Percentiles rank a stretch among this genome's conserved stretches.
phyloP scores from a whole-genome alignment of 2,329 filamentous ascomycete genomes.

The Sporothrix globosa region DNA sequence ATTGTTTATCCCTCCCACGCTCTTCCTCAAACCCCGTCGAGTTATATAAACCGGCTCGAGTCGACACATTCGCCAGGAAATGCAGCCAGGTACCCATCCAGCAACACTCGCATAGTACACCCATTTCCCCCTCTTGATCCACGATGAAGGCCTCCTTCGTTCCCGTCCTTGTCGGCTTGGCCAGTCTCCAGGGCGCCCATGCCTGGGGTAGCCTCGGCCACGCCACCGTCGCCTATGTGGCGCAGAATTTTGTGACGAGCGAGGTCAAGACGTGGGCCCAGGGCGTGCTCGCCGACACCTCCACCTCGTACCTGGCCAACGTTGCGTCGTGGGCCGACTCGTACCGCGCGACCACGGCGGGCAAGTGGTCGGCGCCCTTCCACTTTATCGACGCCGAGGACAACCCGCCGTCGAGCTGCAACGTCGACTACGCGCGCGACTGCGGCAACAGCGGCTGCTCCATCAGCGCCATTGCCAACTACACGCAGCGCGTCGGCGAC shows the following conservation, averaged over 20 bases:
- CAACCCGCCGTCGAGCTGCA: slow-evolving; percentile 34
- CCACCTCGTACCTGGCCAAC: slow-evolving; percentile 52
- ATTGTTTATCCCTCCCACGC: too few species aligned
- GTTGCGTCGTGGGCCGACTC: slow-evolving; percentile 58
- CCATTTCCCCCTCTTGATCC: too few species aligned
- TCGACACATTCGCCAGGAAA: too few species aligned
- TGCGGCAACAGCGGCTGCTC: slow-evolving; percentile 52
- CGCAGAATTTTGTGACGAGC: slow-evolving; percentile 52
- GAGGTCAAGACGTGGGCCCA: slow-evolving; percentile 51
- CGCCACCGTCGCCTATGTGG: slow-evolving; percentile 58
- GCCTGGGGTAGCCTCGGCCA: slow-evolving; percentile 55
- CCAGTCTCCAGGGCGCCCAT: slow-evolving; percentile 17
- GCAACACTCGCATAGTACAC: too few species aligned
- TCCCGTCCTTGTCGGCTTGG: slow-evolving; percentile 13
- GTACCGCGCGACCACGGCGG: slow-evolving; percentile 51
- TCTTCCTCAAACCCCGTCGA: too few species aligned
- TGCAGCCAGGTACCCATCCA: too few species aligned
- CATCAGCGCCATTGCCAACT: slow-evolving; percentile 50
- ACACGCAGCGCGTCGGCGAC: slow-evolving; percentile 58
- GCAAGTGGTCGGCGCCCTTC: slow-evolving; percentile 50
- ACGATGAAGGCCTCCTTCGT: not conserved
- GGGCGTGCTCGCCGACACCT: slow-evolving; percentile 49
- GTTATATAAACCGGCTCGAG: too few species aligned
- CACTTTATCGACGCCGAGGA: slow-evolving; percentile 56
- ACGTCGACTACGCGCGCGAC: slow-evolving; percentile 50